Base-by-base conservation (phyloP, 495 filamentous ascomycete species). In the Aspergillus funiculosus region DNA sequence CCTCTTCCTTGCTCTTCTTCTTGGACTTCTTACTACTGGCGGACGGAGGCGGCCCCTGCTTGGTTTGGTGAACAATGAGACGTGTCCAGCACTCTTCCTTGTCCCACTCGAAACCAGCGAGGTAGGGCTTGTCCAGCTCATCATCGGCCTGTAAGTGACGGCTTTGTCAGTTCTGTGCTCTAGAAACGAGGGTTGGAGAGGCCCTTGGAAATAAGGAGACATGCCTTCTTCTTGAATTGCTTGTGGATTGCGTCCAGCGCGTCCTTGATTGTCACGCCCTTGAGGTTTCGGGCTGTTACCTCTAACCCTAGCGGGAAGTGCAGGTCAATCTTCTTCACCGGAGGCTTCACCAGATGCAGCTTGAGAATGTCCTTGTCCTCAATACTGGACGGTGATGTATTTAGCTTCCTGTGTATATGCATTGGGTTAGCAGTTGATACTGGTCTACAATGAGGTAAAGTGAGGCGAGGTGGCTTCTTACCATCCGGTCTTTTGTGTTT, bases 211-310 rank as follows among this genome's bases (percentile, higher is more conserved):
- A 15, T 14, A 5, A 30, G 19, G n/a, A 14, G 8, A 46, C 68
- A 47, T 69, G 86, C 89, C 82, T 88, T 81, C 80, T 94, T 95
- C 76, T 90, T 91, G 75, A 82, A 92, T 53, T 85, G 79, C 73
- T 94, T 94, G 76, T 92, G 73, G 72, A 95, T 95, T 54, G 86
- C 89, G 64, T 94, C 88, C 60, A 94, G 62, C 43, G 87, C 89
- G 67, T 95, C 89, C 72, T 94, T 94, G 73, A 95, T 87, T 28
- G 89, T 95, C 51, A 95, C 88, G 26, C 89, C 89, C 63, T 91
- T 90, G 48, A 86, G 65, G 64, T 95, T 95, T 51, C 89, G 77
- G 52, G 89, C 89, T 28, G 86, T 87, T 57, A 95, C 86, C 52
- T 89, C 82, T 6, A 89, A 71, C n/a, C 89, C 89, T 27, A 90